A percentile compares a stretch with the other conserved stretches of the same genome.
Evolutionary conservation across 73 alveolate species (phyloP).

Genomic region (Loxodes magnus): DNA sequence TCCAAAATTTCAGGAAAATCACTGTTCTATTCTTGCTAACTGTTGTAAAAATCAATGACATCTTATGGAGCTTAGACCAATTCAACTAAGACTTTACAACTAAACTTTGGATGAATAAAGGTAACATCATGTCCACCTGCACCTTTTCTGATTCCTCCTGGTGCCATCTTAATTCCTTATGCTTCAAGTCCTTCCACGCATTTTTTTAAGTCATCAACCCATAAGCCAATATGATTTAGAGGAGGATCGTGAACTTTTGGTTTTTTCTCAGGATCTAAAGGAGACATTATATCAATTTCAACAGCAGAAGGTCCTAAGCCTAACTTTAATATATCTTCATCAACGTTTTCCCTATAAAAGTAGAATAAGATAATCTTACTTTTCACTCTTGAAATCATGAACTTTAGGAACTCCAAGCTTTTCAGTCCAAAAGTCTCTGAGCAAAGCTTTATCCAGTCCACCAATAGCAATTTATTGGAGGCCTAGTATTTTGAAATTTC

Average conservation of each 20-base stretch:
- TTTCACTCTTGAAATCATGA: slow-evolving; percentile 16
- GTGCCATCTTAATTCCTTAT: slow-evolving; percentile 21
- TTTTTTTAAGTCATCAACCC: slow-evolving; percentile 42
- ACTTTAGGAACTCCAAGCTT: slow-evolving; percentile 36
- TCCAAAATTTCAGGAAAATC: too few relatives aligned
- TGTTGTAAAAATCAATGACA: slow-evolving; percentile 23
- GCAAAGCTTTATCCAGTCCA: slow-evolving; percentile 26
- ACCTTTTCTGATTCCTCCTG: slow-evolving; percentile 57
- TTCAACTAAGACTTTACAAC: slow-evolving; percentile 43
- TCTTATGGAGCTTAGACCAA: slow-evolving; percentile 47
- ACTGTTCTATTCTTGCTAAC: too few relatives aligned
- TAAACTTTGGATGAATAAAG: slow-evolving; percentile 48
- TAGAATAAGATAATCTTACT: slow-evolving; percentile 9
- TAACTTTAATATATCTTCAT: slow-evolving; percentile 44
- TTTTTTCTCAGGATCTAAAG: slow-evolving; percentile 51
- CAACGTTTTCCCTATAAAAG: slow-evolving; percentile 38
- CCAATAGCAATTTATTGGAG: slow-evolving; percentile 56
- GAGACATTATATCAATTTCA: slow-evolving; percentile 54
- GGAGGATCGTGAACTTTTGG: slow-evolving; percentile 53
- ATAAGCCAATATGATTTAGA: slow-evolving; percentile 47
- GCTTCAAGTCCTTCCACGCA: slow-evolving; percentile 42
- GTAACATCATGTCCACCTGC: slow-evolving; percentile 56
- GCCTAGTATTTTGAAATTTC: slow-evolving; percentile 53
- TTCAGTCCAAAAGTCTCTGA: slow-evolving; percentile 46
- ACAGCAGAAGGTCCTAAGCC: slow-evolving; percentile 42